Base-by-base conservation (phyloP, 805 yeast genomes). In the Wickerhamomyces ciferrii region DNA sequence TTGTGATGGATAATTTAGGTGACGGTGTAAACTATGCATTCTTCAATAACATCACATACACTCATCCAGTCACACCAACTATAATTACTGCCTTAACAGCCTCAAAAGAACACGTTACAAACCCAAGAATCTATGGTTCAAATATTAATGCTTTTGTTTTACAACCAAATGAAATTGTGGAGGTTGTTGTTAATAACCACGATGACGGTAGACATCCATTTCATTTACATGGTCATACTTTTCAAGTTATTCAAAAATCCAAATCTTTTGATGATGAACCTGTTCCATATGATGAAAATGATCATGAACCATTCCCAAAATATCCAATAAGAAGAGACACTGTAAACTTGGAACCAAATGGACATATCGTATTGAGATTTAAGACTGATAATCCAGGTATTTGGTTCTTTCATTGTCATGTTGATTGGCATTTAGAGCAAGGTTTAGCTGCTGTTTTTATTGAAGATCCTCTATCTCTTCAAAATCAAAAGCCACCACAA, bases 361-460 rank as follows among this genome's bases (percentile, higher is more conserved):
- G 91, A 2, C 77, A 81, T 61, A 63, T 82, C 43, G 90, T 83
- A 17, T 59, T 81, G 29, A 71, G 97, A 53, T 88, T 88, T 64
- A 75, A 70, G 55, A 89, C 96, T 13, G 80, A 85, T 58, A 90
- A 91, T 58, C 96, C 97, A 3, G 97, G 97, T 47, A 83, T 89
- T 23, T 91, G 97, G 97, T 79, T 85, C 50, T 86, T 90, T 81
- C 97, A 90, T 63, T 90, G 97, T 66, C 96, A 87, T 60, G 78
- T 86, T 46, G 92, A 86, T 58, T 86, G 90, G 84, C 95, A 86
- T 66, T 75, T 86, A 62, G 84, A 81, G 54, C 94, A 86, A 68
- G 95, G 95, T 25, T 71, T 86, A 45, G 91, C 91, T 8, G 70
- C 84, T 43, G 78, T 79, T 2, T 75, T 86, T 34, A 70, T 86